Evolutionary conservation across 2,329 filamentous ascomycete species (phyloP), one percentile per base, ranked within the genome.

Genomic region (Xylaria digitata): DNA sequence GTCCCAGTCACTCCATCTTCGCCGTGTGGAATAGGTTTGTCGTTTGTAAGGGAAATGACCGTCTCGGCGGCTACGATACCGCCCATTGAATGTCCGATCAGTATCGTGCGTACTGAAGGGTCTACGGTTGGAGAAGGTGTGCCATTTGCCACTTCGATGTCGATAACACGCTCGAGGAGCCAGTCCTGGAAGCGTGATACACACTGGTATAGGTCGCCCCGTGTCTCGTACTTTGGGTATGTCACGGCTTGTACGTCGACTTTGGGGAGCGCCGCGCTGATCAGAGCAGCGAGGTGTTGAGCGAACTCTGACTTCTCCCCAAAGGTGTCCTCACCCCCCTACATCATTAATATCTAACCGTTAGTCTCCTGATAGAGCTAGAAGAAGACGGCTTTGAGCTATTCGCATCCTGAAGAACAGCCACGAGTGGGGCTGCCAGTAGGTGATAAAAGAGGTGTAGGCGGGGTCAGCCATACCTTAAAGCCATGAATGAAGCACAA

Each of bases 1-100:
- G 23, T 37, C 32, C 21, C 34, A 40, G 5, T 6, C 4, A 30
- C 58, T 9, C 34, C 43, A 19, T 58, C 45, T 6, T 78, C 73
- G 26, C 40, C 17, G 7, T 78, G 75, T 75, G 42, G 82, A 70
- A 89, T 84, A 65, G 85, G 84, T 68, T 80, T 79, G 61, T 89
- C 86, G 7, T 83, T 84, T 0, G 85, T 82, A 58, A 98, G 86
- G 46, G 90, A 86, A 72, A 97, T 87, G 69, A 95, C 84, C 15
- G 93, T 91, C 77, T 98, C 96, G 40, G 94, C 95, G 11, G 93
- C 95, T 53, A 98, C 94, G 74, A 98, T 97, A 73, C 96, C 96
- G 73, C 92, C 92, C 92, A 92, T 78, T 6, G 74, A 76, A 67
- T 78, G 76, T 3, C 76, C 77, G 66, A 77, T 71, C 2, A 78